Conservation (phyloP, 2,329 filamentous ascomycete species). For the Beauveria rudraprayagi region DNA sequence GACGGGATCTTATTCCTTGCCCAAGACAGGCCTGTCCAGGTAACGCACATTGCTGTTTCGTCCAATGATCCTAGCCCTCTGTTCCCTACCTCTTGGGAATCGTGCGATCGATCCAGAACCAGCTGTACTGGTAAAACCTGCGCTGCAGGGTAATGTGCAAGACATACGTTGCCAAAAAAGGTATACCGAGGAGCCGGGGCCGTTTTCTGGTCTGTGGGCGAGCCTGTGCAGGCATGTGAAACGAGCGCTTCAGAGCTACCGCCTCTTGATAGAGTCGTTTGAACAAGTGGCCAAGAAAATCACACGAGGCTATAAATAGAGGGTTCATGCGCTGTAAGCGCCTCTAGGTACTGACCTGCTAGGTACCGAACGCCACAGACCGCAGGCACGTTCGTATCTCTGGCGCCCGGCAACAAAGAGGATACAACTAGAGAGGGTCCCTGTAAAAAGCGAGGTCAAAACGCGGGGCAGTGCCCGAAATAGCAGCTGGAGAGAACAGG, state of each 20-base stretch:
- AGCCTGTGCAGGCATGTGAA: neutral
- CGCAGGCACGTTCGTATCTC: neutral
- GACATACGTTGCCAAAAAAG: neutral
- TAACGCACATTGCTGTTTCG: too few relatives aligned
- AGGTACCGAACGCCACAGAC: neutral
- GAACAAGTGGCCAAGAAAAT: neutral
- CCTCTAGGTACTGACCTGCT: neutral
- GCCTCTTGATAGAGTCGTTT: neutral
- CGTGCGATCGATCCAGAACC: too few relatives aligned
- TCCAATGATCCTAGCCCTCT: too few relatives aligned
- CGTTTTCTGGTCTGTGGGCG: neutral
- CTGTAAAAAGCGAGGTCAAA: neutral
- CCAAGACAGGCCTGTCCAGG: too few relatives aligned
- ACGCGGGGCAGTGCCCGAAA: slow-evolving; percentile 7
- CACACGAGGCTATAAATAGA: slow-evolving; percentile 5
- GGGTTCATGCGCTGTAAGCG: neutral
- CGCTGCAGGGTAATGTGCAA: neutral
- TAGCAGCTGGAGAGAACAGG: neutral
- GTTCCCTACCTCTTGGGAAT: too few relatives aligned
- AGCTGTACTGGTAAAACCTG: neutral
- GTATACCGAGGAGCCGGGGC: neutral
- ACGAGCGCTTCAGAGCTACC: neutral
- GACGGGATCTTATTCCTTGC: too few relatives aligned
- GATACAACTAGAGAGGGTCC: neutral
- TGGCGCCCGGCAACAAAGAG: neutral